Evolutionary conservation across 1,284 basidiomycete species (phyloP), one percentile per base, ranked within the genome.

Genomic region (Jaminaea rosea): DNA sequence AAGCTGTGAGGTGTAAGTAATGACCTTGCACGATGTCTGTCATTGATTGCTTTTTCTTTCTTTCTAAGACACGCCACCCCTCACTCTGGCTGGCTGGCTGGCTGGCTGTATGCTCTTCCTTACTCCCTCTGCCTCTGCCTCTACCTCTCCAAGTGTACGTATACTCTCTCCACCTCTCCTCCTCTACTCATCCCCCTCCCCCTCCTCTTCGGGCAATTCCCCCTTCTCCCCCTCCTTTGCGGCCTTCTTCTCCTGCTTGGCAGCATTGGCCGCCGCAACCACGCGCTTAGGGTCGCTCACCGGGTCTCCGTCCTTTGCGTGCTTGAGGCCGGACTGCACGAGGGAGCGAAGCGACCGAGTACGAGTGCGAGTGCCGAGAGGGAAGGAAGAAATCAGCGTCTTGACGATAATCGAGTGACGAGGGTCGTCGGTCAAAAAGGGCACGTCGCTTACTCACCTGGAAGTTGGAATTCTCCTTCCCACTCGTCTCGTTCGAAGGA

Each of bases 401-500:
- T 7, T 11, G 15, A 15, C 29, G 29, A 8, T 8, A 31, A 31
- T 31, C 15, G 29, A 8, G 15, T 15, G 29, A 15, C 4, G 13
- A 11, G 39, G 23, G 11, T 2, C 39, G 7, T 5, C 39, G 7
- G 39, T 5, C 19, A 11, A 23, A 42, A 21, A 4, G 17, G 19
- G 7, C 19, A 6, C 24, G 39, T 3, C 4, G 17, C 13, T 21
- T 31, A 23, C 39, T 42, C 39, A 42, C 39, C 39, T 42, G 17
- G 39, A 42, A 42, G 39, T 42, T 42, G 39, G 39, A 42, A 11
- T 42, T 42, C 39, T 42, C 7, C 13, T 21, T 42, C 6, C 39
- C 39, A 11, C 11, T 13, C 6, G 39, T 42, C 13, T n/a, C 19
- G 39, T 42, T 42, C 13, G 19, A 21, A n/a, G 13, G 7, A 24